Conservation (phyloP, 208 protist species). For the Endotrypanum monterogeii region DNA sequence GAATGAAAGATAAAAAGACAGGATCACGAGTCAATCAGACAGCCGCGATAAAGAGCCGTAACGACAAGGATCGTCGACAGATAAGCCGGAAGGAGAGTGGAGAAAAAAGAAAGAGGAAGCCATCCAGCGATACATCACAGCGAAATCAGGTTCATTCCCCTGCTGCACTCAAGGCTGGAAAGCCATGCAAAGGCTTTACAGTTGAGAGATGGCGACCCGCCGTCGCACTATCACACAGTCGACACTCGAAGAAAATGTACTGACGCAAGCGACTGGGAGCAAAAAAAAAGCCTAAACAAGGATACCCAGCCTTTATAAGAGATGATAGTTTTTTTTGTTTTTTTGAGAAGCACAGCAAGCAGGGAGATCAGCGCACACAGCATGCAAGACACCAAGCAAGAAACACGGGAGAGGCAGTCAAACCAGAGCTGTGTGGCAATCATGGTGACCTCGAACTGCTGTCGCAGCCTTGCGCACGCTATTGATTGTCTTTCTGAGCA, state of each 20-base stretch:
- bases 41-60: not conserved
- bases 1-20: not conserved
- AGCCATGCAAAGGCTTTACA: no score
- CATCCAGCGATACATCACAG: not conserved
- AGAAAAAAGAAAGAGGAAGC: not conserved
- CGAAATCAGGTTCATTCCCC: not conserved
- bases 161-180: no score
- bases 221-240: not conserved
- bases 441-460: not conserved
- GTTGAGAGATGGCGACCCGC: not conserved
- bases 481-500: not conserved
- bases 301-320: not conserved
- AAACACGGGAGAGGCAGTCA: not conserved
- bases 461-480: not conserved
- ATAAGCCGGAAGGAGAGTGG: not conserved
- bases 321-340: constrained; percentile 13
- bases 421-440: not conserved
- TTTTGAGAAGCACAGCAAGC: constrained; percentile 2
- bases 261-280: not conserved
- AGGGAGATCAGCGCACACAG: constrained; percentile 4
- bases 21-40: not conserved
- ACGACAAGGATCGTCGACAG: not conserved
- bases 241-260: no score
- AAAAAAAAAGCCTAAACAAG: not conserved
- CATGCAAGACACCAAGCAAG: not conserved